Base-by-base conservation (phyloP, 371 early-diverging fungal species). In the Mucor mucedo region DNA sequence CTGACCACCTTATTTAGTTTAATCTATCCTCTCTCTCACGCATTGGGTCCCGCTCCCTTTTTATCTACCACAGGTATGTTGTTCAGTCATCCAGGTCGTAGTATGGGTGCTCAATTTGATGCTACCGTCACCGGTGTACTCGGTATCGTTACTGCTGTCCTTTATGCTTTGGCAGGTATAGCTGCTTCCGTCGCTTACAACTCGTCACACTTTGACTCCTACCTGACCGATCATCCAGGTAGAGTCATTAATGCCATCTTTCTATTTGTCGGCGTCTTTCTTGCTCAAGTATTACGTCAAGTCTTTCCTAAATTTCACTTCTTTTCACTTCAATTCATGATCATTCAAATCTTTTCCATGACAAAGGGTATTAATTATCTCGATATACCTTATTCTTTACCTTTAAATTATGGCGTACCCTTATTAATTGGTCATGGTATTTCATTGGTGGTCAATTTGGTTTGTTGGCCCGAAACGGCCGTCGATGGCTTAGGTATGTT, bases 41-140 rank as follows among this genome's bases (percentile, higher is more conserved):
- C 67, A 0, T 33, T 87, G 7, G 87, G 84, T 0, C 70, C 76
- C 2, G 66, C 72, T 9, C 73, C 79, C 0, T 80, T 73, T 52
- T 58, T 87, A 40, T 71, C 77, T 14, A 74, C 73, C 27, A 74
- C 82, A 7, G 79, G 79, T 0, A 75, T 81, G 55, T 60, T 84
- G 32, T 82, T 80, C 44, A 77, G 79, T 55, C 84, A 84, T 54
- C 84, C 84, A 1, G 75, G 82, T 1, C 69, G 84, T 42, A 82
- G 77, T 1, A 69, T 84, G 63, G 84, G 84, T 2, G 73, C 82
- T 29, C 78, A 79, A 41, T 64, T 82, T 9, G 84, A 84, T 50
- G 79, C 80, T 1, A 82, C 82, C 0, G 48, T 79, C 2, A 80
- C 80, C 4, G 73, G 78, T 16, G 57, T 76, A 4, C 53, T 79